These are phyloP conservation scores for Colletotrichum scovillei DNA, from an alignment of 2,329 filamentous ascomycete species.

Conservation along the genomic window DNA sequence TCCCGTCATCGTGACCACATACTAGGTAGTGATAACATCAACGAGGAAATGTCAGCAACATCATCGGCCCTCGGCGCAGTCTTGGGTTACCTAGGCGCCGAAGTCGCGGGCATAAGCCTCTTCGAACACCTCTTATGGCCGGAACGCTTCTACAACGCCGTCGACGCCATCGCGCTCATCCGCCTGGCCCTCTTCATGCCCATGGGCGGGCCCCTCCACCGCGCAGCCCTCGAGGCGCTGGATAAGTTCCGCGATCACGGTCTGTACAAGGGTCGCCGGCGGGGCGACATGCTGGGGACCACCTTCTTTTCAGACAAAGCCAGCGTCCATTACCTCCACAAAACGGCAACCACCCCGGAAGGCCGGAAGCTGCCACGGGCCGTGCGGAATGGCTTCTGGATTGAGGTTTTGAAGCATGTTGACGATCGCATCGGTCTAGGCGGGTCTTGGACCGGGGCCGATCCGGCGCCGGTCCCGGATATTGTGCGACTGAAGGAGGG, in stretches of 20 bases:
- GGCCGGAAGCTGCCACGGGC: constrained; percentile 2
- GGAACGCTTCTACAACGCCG: constrained; percentile 34
- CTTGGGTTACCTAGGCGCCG: constrained; percentile 38
- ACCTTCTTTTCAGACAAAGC: not conserved
- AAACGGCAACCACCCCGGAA: not conserved
- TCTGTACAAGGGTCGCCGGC: not conserved
- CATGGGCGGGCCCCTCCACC: constrained; percentile 39
- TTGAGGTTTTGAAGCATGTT: constrained; percentile 16
- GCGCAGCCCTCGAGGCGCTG: constrained; percentile 31
- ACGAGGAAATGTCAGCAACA: not conserved
- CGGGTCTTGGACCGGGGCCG: not conserved
- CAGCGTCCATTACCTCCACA: not conserved
- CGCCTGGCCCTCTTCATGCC: constrained; percentile 34
- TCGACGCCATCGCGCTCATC: constrained; percentile 10
- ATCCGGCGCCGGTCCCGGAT: constrained; percentile 6
- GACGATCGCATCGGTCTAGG: not conserved
- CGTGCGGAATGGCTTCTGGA: constrained; percentile 37
- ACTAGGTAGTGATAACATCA: not conserved
- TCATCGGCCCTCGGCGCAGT: constrained; percentile 7
- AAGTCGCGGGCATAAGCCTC: constrained; percentile 31
- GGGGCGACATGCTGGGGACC: not conserved
- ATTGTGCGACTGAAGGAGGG: not conserved
- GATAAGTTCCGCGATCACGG: not conserved
- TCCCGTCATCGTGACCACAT: not conserved
- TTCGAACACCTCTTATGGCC: constrained; percentile 39